Evolutionary conservation across 768 basidiomycete genomes (phyloP), one percentile per base, ranked within the genome.

Genomic region (Phylloporus rhodoxanthus): DNA sequence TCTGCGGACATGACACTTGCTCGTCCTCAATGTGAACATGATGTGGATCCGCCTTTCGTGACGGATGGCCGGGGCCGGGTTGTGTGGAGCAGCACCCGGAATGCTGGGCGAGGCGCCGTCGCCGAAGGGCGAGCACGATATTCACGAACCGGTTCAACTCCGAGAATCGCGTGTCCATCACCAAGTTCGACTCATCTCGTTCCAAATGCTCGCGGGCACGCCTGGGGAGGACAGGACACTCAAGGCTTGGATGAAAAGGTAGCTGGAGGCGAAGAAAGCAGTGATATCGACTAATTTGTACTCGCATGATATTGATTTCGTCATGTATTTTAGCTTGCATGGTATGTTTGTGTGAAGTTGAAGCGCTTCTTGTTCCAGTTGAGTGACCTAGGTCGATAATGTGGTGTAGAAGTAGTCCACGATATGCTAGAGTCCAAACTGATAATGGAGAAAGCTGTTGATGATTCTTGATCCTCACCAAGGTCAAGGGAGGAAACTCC

Each of bases 21-120:
- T 33, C 63, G 48, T 41, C 55, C 52, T 33, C 65, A 56, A 39
- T 56, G 60, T 45, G 66, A 70, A 43, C 69, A 70, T 43, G 64
- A 71, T 14, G 36, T 56, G 15, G 71, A 74, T 25, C 78, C 80
- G 26, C 75, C 77, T 7, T 84, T 83, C 57, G 70, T 80, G 50
- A 84, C 82, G 13, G 82, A 84, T 61, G 82, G 82, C 23, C 72
- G 82, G 40, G 82, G 82, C 8, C 70, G 81, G 48, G 81, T 82
- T 19, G 76, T 83, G 42, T 70, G 69, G 68, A 69, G 67, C 44
- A 70, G 66, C 34, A 55, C 67, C 20, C 60, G 58, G 19, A 60
- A 48, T 37, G 44, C 41, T 39, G 58, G 51, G 17, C 48, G 65
- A 41, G 50, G 56, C 6, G 23, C 44, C 32, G 38, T 43, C 11